These are phyloP conservation scores for Luvunga scandens DNA, from an alignment of 345 rosid species.

Conservation along the genomic window DNA sequence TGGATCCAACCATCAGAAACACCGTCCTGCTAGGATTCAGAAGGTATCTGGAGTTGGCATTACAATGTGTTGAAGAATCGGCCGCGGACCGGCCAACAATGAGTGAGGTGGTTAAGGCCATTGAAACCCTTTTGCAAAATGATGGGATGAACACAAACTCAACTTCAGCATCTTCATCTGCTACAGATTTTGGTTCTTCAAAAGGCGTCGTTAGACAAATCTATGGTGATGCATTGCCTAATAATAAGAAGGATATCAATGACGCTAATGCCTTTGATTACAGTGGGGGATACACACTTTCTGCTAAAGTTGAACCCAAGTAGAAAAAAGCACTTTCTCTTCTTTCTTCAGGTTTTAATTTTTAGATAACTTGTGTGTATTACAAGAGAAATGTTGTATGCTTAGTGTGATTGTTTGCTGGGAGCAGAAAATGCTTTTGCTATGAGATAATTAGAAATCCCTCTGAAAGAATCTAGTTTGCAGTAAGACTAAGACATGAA, in stretches of 20 bases:
- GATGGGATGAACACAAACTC: constrained; percentile 73
- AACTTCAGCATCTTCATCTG: constrained; percentile 78
- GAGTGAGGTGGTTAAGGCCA: constrained; percentile 77
- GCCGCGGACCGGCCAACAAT: constrained; percentile 81
- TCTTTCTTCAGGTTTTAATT: neutral
- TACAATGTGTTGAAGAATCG: constrained; percentile 86
- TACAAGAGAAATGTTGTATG: neutral
- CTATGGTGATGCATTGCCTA: constrained; percentile 42
- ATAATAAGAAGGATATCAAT: constrained; percentile 26
- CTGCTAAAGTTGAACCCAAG: constrained; percentile 68
- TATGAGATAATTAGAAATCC: neutral
- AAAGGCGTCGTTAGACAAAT: constrained; percentile 44
- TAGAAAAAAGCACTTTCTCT: constrained; percentile 14
- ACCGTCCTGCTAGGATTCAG: constrained; percentile 52
- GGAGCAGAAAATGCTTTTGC: neutral
- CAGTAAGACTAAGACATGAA: neutral
- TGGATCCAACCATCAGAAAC: constrained; percentile 61
- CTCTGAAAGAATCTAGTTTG: neutral
- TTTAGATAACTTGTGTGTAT: neutral
- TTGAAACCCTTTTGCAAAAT: constrained; percentile 68
- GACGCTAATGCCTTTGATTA: constrained; percentile 53
- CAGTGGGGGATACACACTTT: constrained; percentile 63
- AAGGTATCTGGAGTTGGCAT: constrained; percentile 62
- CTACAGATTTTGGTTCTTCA: constrained; percentile 61
- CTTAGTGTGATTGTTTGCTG: neutral